A percentile compares a stretch with the other conserved stretches of the same genome.
Evolutionary conservation across 306 rosid genomes (phyloP).

Genomic region (Carpinus fangiana): DNA sequence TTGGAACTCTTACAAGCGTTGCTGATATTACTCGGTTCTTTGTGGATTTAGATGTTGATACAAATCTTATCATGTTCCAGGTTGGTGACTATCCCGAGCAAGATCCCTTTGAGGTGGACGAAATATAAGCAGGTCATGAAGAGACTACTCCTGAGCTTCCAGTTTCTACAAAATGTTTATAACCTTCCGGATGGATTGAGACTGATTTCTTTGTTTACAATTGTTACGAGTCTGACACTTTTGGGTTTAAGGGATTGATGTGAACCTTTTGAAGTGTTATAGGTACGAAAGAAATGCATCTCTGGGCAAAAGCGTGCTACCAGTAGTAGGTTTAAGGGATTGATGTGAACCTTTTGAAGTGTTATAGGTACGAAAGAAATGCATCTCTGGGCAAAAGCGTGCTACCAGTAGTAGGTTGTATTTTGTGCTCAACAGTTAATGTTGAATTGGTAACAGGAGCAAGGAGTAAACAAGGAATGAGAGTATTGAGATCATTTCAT

Average conservation of each 20-base stretch:
- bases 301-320: background rate
- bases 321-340: background rate
- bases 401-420: background rate
- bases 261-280: background rate
- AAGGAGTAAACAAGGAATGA: background rate
- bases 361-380: background rate
- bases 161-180: background rate
- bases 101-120: slow-evolving; percentile 87
- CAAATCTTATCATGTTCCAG: slow-evolving; percentile 41
- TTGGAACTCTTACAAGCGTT: background rate
- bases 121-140: slow-evolving; percentile 52
- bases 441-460: background rate
- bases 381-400: background rate
- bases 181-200: background rate
- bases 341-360: background rate
- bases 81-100: slow-evolving; percentile 91
- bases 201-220: background rate
- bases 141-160: background rate
- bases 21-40: background rate
- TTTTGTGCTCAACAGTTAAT: background rate
- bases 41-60: background rate
- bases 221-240: background rate
- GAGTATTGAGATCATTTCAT: background rate
- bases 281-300: background rate
- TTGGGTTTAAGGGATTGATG: slow-evolving; percentile 1